Conservation (phyloP, 192 early-diverging fungal genomes). For the Linnemannia zychae region DNA sequence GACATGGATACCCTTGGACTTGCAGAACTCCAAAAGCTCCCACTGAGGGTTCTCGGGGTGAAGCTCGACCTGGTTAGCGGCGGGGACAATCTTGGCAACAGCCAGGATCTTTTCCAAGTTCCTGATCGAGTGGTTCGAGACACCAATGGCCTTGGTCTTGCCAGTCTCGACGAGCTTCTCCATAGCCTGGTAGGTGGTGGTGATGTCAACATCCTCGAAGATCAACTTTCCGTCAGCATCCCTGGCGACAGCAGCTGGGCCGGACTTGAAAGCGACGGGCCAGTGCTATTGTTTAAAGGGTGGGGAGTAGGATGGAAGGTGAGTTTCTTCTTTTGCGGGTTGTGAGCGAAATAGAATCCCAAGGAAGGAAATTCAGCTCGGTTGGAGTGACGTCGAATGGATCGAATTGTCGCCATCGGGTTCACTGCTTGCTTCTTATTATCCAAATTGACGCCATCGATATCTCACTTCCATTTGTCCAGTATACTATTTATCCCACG, state of each 20-base stretch:
- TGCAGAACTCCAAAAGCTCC: conserved; percentile 82
- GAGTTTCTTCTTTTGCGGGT: not conserved
- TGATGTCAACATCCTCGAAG: conserved; percentile 67
- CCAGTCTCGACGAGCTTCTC: conserved; percentile 80
- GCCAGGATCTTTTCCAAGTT: conserved; percentile 78
- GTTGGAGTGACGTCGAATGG: not conserved
- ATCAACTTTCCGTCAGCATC: conserved; percentile 56
- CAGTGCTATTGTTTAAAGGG: conserved; percentile 75
- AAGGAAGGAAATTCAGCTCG: not conserved
- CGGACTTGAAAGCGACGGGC: conserved; percentile 74
- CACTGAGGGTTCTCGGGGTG: conserved; percentile 81
- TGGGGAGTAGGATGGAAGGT: not conserved
- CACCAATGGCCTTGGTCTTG: conserved; percentile 85
- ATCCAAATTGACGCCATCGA: too few species aligned
- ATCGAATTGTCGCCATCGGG: not conserved
- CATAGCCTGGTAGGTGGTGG: conserved; percentile 87
- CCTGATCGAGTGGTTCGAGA: conserved; percentile 81
- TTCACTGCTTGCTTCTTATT: not conserved
- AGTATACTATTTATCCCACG: too few species aligned
- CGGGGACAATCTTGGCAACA: conserved; percentile 78
- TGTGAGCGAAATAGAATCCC: not conserved
- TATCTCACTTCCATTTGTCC: too few species aligned
- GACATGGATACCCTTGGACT: conserved; percentile 75
- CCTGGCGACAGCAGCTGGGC: conserved; percentile 11
- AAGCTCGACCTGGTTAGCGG: conserved; percentile 89